phyloP scores from a whole-genome alignment of 2,329 filamentous ascomycete genomes.

The Aspergillus hortae region DNA sequence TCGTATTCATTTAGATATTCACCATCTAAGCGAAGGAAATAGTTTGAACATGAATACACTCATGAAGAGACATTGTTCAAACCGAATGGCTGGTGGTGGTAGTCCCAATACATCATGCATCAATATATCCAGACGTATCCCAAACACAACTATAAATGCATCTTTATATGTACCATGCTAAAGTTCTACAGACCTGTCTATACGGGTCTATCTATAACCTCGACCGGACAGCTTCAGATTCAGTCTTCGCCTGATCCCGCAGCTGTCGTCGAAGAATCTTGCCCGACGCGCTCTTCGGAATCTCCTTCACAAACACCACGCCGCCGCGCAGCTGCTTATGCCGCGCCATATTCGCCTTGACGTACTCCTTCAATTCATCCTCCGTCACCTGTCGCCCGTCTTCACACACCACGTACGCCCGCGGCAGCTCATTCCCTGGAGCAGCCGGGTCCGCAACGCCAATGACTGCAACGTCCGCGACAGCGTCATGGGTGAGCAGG shows the following conservation, averaged over 20 bases:
- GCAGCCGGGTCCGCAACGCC: conserved; percentile 10
- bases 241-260: conserved; percentile 8
- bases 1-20: too few relatives aligned
- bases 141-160: neutral
- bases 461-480: conserved; percentile 14
- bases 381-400: conserved; percentile 4
- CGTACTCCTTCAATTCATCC: conserved; percentile 8
- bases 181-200: too few relatives aligned
- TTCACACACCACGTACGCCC: conserved; percentile 12
- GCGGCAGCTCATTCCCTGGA: conserved; percentile 14
- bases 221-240: conserved; percentile 6
- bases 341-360: conserved; percentile 9
- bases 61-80: too few relatives aligned
- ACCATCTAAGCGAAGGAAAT: too few relatives aligned
- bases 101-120: too few relatives aligned
- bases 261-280: conserved; percentile 14
- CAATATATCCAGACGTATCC: too few relatives aligned
- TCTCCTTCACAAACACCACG: conserved; percentile 11
- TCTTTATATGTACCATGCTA: neutral
- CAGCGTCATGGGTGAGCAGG: conserved; percentile 9
- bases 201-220: too few relatives aligned
- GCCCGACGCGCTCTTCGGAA: conserved; percentile 13
- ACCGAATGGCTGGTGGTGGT: too few relatives aligned
- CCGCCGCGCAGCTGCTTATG: conserved; percentile 15
- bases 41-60: too few relatives aligned